Evolutionary conservation across 768 basidiomycete genomes (phyloP).

Genomic region (Pleurotus platypus): DNA sequence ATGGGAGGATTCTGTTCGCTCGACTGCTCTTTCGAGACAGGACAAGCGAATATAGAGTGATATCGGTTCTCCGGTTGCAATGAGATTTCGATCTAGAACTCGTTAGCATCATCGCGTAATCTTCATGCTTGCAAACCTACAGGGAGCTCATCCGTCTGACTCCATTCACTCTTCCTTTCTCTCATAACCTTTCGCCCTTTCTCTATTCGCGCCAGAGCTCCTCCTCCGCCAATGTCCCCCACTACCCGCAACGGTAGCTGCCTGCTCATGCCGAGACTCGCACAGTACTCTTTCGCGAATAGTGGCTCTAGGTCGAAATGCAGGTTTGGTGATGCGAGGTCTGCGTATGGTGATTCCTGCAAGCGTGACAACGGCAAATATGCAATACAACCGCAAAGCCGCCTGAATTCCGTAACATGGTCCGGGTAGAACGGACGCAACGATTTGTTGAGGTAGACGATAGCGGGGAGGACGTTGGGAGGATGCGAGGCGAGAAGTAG

Average conservation of each 20-base stretch:
- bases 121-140: conserved; percentile 38
- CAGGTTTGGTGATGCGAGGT: conserved; percentile 66
- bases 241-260: conserved; percentile 87
- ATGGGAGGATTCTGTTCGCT: conserved; percentile 93
- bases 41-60: conserved; percentile 96
- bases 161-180: conserved; percentile 92
- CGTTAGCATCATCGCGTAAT: background rate
- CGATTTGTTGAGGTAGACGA: conserved; percentile 70
- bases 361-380: conserved; percentile 71
- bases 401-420: conserved; percentile 60
- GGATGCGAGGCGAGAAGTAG: conserved; percentile 65
- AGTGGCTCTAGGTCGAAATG: conserved; percentile 77
- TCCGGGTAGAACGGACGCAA: conserved; percentile 61
- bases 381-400: conserved; percentile 64
- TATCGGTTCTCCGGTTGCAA: conserved; percentile 83
- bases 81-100: conserved; percentile 85
- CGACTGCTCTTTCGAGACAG: conserved; percentile 96
- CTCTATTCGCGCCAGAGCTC: conserved; percentile 88
- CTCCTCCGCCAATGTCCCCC: conserved; percentile 90
- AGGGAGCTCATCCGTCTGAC: conserved; percentile 83
- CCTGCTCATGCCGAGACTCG: conserved; percentile 81
- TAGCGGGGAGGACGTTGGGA: conserved; percentile 52
- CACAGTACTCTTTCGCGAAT: conserved; percentile 89
- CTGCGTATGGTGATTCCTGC: conserved; percentile 68
- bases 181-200: conserved; percentile 93